phyloP scores from a whole-genome alignment of 441 rosid genomes.

The Omphalea diandra region DNA sequence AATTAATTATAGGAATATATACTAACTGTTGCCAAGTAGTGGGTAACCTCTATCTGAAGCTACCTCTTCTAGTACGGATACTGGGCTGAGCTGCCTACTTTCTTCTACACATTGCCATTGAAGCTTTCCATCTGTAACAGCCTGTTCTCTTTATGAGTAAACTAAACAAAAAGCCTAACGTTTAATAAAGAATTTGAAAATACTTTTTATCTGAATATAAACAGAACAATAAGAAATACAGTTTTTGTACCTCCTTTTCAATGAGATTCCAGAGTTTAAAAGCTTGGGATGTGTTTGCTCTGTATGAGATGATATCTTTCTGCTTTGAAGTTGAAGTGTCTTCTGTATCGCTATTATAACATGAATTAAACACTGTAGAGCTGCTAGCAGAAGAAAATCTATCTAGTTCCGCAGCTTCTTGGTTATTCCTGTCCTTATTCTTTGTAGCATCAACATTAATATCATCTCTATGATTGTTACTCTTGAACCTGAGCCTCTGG shows the following conservation, averaged over 20 bases:
- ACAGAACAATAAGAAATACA: not conserved
- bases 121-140: constrained; percentile 29
- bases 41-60: constrained; percentile 22
- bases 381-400: constrained; percentile 38
- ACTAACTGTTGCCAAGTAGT: constrained; percentile 22
- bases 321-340: constrained; percentile 28
- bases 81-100: constrained; percentile 33
- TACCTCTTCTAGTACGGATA: constrained; percentile 26
- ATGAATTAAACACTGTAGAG: constrained; percentile 40
- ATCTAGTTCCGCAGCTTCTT: constrained; percentile 30
- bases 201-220: not conserved
- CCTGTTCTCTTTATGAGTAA: constrained; percentile 35
- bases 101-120: constrained; percentile 25
- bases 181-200: constrained; percentile 4
- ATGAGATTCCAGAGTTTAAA: constrained; percentile 11
- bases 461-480: constrained; percentile 16
- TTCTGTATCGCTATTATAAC: constrained; percentile 38
- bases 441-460: constrained; percentile 19
- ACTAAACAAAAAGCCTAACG: not conserved
- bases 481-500: constrained; percentile 21
- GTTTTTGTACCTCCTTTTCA: constrained; percentile 30
- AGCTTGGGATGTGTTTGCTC: constrained; percentile 14
- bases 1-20: constrained; percentile 1
- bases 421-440: constrained; percentile 12
- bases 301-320: constrained; percentile 1